Evolutionary conservation across 768 basidiomycete species (phyloP).

Genomic region (Myochromella boudieri): DNA sequence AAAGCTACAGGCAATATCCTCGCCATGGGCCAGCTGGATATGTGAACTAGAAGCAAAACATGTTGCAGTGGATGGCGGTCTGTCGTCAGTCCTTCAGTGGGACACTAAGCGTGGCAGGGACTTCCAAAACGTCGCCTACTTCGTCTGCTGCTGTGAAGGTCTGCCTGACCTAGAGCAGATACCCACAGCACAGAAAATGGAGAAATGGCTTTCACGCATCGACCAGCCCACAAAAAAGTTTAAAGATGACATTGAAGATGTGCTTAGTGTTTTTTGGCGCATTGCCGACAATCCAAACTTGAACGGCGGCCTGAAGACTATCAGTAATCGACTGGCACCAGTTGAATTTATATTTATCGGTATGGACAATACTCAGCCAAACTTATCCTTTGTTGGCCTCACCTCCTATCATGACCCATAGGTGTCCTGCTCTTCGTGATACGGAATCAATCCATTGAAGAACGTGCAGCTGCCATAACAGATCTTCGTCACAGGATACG

Average conservation of each 20-base stretch:
- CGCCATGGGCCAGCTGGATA: conserved; percentile 72
- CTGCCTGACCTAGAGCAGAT: conserved; percentile 46
- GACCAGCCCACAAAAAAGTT: conserved; percentile 47
- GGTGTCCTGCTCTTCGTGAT: conserved; percentile 68
- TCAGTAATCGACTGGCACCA: conserved; percentile 65
- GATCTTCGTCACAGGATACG: conserved; percentile 59
- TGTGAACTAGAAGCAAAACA: conserved; percentile 54
- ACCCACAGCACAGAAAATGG: conserved; percentile 57
- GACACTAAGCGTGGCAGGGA: conserved; percentile 71
- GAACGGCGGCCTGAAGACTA: conserved; percentile 48
- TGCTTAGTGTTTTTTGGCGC: conserved; percentile 52
- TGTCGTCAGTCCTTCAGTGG: conserved; percentile 56
- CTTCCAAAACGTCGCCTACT: conserved; percentile 71
- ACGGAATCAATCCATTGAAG: conserved; percentile 38
- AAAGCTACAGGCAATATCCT: conserved; percentile 77
- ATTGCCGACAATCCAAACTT: conserved; percentile 43
- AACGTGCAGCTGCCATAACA: conserved; percentile 55
- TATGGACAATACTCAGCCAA: conserved; percentile 22
- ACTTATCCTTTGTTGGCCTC: no score
- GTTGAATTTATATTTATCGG: conserved; percentile 83
- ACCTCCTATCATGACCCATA: conserved; percentile 29
- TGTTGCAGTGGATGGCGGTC: conserved; percentile 57
- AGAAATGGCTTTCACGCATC: conserved; percentile 46
- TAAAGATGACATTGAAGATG: conserved; percentile 50
- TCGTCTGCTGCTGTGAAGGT: conserved; percentile 66